Percentiles rank a stretch among this genome's conserved stretches.
These are phyloP conservation scores for Fusarium sp. DNA, from an alignment of 2,329 filamentous ascomycete species.

Conservation along the genomic window DNA sequence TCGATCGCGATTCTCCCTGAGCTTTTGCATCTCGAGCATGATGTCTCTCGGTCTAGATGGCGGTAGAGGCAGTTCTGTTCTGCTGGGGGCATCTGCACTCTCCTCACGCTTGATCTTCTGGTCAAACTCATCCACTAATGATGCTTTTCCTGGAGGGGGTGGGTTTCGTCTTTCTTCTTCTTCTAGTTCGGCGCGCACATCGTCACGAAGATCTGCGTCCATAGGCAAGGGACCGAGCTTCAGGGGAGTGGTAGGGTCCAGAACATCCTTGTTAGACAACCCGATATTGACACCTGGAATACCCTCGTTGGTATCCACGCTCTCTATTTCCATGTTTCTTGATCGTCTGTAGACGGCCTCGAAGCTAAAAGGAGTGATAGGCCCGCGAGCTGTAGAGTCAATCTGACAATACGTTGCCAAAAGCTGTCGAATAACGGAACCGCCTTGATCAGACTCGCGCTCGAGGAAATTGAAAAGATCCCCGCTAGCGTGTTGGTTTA, in stretches of 20 bases:
- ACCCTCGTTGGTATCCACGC: slow-evolving; percentile 71
- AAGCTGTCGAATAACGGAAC: slow-evolving; percentile 79
- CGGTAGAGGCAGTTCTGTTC: slow-evolving; percentile 85
- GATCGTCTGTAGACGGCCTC: slow-evolving; percentile 68
- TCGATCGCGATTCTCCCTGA: slow-evolving; percentile 91
- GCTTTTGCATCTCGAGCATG: slow-evolving; percentile 91
- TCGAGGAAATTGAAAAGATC: slow-evolving; percentile 90
- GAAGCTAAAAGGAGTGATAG: slow-evolving; percentile 72
- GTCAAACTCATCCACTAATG: slow-evolving; percentile 88
- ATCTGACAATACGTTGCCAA: slow-evolving; percentile 71
- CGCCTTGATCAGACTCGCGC: slow-evolving; percentile 83
- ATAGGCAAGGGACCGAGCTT: slow-evolving; percentile 85
- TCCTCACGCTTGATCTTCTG: slow-evolving; percentile 90
- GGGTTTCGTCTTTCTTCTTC: slow-evolving; percentile 85
- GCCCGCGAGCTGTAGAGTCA: slow-evolving; percentile 68
- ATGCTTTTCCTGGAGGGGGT: slow-evolving; percentile 75
- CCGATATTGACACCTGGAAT: slow-evolving; percentile 72
- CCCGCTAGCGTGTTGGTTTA: slow-evolving; percentile 87
- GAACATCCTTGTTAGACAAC: slow-evolving; percentile 68
- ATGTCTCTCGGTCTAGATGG: slow-evolving; percentile 91
- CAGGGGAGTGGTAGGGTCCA: slow-evolving; percentile 68
- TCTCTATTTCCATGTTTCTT: slow-evolving; percentile 71
- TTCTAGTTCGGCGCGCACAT: slow-evolving; percentile 86
- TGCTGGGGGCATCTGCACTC: slow-evolving; percentile 81
- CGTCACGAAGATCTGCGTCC: slow-evolving; percentile 83